Conservation (phyloP, 2,329 filamentous ascomycete species). For the Ophiostoma angusticollis region DNA sequence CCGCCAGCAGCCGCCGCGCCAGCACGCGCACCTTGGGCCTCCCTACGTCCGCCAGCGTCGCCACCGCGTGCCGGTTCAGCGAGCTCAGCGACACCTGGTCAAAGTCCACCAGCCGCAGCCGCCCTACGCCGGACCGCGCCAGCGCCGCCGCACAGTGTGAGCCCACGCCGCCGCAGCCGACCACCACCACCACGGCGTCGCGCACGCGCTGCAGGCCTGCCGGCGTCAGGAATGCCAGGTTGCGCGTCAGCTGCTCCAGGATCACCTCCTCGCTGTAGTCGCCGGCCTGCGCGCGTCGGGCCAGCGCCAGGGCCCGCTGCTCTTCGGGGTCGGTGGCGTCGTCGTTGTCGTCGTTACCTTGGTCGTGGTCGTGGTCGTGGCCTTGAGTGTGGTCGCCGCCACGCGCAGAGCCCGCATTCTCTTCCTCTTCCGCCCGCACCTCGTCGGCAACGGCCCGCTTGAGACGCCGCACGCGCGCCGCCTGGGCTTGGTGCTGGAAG, state of each 20-base stretch:
- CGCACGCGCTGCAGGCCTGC: conserved; percentile 71
- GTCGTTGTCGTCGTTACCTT: conserved; percentile 20
- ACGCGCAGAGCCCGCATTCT: conserved; percentile 7
- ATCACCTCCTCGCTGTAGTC: conserved; percentile 70
- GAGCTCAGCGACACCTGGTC: conserved; percentile 94
- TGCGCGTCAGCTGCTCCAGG: conserved; percentile 85
- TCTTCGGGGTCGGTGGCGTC: conserved; percentile 52
- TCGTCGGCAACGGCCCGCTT: conserved; percentile 42
- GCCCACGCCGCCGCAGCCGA: conserved; percentile 89
- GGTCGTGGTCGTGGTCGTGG: conserved; percentile 30
- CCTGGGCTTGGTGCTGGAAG: conserved; percentile 46
- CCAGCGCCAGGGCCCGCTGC: conserved; percentile 43
- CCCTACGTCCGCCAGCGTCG: conserved; percentile 86
- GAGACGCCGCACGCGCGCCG: conserved; percentile 40
- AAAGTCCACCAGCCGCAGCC: conserved; percentile 83
- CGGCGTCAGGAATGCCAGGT: conserved; percentile 78
- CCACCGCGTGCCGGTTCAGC: conserved; percentile 89
- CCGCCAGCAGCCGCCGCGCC: conserved; percentile 64
- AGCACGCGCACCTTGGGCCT: conserved; percentile 84
- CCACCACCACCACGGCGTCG: conserved; percentile 70
- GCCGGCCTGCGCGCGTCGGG: conserved; percentile 45
- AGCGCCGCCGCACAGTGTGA: conserved; percentile 82
- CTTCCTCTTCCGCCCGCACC: conserved; percentile 17
- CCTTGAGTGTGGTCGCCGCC: background rate
- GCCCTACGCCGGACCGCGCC: conserved; percentile 78